Percentiles rank a stretch among this genome's conserved stretches.
phyloP scores from a whole-genome alignment of 805 yeast species.

The Kluyveromyces wickerhamii region DNA sequence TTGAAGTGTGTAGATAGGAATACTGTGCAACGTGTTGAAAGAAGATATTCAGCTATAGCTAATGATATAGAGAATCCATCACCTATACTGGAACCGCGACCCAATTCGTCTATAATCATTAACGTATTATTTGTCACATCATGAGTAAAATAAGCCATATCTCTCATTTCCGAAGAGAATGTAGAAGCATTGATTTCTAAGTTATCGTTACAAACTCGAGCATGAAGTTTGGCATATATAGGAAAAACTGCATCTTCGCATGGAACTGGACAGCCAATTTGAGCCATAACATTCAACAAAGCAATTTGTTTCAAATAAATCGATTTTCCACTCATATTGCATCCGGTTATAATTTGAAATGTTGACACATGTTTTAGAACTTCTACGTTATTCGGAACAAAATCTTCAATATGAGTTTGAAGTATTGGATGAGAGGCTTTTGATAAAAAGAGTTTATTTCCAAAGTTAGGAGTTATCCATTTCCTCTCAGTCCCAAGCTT shows the following conservation, averaged over 20 bases:
- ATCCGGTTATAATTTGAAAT: slow-evolving; percentile 47
- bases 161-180: slow-evolving; percentile 42
- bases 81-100: slow-evolving; percentile 42
- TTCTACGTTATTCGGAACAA: slow-evolving; percentile 35
- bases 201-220: slow-evolving; percentile 33
- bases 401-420: slow-evolving; percentile 24
- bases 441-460: slow-evolving; percentile 25
- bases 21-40: slow-evolving; percentile 24
- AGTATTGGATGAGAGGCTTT: slow-evolving; percentile 38
- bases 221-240: slow-evolving; percentile 32
- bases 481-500: slow-evolving; percentile 15
- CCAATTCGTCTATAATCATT: slow-evolving; percentile 47
- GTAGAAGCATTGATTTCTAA: slow-evolving; percentile 33
- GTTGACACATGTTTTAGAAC: slow-evolving; percentile 31
- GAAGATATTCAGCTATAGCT: slow-evolving; percentile 35
- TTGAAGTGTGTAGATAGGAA: slow-evolving; percentile 40
- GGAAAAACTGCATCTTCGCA: slow-evolving; percentile 38
- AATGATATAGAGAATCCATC: slow-evolving; percentile 48
- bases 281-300: slow-evolving; percentile 43
- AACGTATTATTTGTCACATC: slow-evolving; percentile 28
- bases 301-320: slow-evolving; percentile 48
- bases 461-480: slow-evolving; percentile 34
- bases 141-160: slow-evolving; percentile 38
- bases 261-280: slow-evolving; percentile 48
- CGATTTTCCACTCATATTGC: slow-evolving; percentile 60